These are phyloP conservation scores for Penicillium glabrum DNA, from an alignment of 2,329 filamentous ascomycete genomes.

Conservation along the genomic window DNA sequence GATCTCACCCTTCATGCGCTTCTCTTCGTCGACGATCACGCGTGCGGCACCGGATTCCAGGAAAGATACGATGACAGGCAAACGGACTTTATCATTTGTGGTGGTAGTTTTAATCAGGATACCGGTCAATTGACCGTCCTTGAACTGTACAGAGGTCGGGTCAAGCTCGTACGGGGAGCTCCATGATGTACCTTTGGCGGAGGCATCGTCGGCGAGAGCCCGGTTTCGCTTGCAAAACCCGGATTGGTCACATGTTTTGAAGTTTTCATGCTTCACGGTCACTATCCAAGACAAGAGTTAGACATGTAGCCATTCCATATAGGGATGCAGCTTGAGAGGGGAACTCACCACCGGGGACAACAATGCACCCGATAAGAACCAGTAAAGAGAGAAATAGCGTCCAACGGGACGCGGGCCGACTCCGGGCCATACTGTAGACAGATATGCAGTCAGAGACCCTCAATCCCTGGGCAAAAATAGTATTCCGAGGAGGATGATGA, in stretches of 20 bases:
- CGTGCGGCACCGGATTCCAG: conserved; percentile 85
- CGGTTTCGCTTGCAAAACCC: conserved; percentile 97
- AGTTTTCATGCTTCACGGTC: conserved; percentile 90
- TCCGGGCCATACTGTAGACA: conserved; percentile 50
- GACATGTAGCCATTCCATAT: neutral
- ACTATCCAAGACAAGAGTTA: conserved; percentile 49
- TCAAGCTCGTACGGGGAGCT: conserved; percentile 77
- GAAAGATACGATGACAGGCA: conserved; percentile 85
- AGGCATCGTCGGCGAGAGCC: conserved; percentile 77
- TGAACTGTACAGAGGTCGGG: conserved; percentile 70
- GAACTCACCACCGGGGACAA: conserved; percentile 64
- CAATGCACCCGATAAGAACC: conserved; percentile 58
- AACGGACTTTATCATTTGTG: conserved; percentile 66
- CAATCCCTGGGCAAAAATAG: conserved; percentile 28
- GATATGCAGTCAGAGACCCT: conserved; percentile 34
- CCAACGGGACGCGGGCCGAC: conserved; percentile 61
- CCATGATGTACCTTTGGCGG: conserved; percentile 66
- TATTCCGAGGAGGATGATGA: conserved; percentile 21
- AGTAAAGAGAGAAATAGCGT: conserved; percentile 63
- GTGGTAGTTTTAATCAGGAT: conserved; percentile 77
- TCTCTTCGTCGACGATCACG: conserved; percentile 85
- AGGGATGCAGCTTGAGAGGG: neutral
- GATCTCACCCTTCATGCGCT: conserved; percentile 83
- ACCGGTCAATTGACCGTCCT: conserved; percentile 76
- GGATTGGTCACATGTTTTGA: conserved; percentile 94